These are phyloP conservation scores for Trypanosoma platydactyli DNA, from an alignment of 208 protist species.

Conservation along the genomic window DNA sequence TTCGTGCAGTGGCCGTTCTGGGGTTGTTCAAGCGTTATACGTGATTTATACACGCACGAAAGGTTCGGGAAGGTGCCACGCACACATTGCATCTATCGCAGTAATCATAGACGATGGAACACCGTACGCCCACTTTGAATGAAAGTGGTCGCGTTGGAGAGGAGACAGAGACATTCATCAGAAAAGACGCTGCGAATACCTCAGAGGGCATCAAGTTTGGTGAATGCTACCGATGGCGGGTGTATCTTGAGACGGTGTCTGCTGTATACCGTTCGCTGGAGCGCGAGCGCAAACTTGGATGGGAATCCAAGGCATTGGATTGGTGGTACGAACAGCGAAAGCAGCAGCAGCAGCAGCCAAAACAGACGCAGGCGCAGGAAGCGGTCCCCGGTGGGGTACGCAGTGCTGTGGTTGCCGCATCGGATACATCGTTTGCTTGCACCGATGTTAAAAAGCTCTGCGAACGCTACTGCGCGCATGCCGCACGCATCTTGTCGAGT, in stretches of 20 bases:
- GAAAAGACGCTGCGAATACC: too few relatives aligned
- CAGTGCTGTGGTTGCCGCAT: neutral
- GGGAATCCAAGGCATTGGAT: slow-evolving; percentile 58
- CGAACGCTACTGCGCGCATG: slow-evolving; percentile 64
- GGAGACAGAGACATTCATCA: too few relatives aligned
- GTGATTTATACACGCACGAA: too few relatives aligned
- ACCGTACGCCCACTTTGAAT: too few relatives aligned
- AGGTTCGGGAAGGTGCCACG: too few relatives aligned
- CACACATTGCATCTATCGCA: too few relatives aligned
- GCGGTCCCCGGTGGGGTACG: too few relatives aligned
- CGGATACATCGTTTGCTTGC: slow-evolving; percentile 41
- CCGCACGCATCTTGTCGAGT: slow-evolving; percentile 27
- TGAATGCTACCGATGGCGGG: neutral
- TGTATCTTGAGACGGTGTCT: slow-evolving; percentile 37
- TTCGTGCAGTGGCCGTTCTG: too few relatives aligned
- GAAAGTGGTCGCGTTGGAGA: too few relatives aligned
- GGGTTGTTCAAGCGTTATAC: too few relatives aligned
- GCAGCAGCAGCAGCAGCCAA: neutral
- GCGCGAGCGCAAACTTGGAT: slow-evolving; percentile 55
- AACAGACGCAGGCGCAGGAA: too few relatives aligned
- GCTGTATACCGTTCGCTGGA: slow-evolving; percentile 44
- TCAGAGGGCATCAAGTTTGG: neutral
- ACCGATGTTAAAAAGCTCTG: slow-evolving; percentile 45
- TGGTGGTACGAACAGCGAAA: slow-evolving; percentile 53
- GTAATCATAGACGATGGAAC: too few relatives aligned